Base-by-base conservation (phyloP, 495 filamentous ascomycete species). In the Aspergillus incahuasiensis region DNA sequence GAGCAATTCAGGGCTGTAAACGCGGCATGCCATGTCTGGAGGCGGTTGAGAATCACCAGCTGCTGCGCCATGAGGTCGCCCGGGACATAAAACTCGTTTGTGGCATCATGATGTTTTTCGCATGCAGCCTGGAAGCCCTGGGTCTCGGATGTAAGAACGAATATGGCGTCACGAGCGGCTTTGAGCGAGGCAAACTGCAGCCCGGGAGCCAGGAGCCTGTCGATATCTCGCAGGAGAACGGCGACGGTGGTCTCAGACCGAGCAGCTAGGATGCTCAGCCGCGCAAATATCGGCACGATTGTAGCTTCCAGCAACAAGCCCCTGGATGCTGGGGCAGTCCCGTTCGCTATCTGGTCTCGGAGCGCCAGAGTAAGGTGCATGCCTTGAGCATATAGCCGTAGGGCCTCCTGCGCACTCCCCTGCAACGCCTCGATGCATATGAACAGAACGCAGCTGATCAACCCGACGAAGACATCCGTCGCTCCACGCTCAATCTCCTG, bases 351-450 rank as follows among this genome's bases (percentile, higher is more conserved):
- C 39, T 70, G 66, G 8, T 58, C 56, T 1, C 66, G 71, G 13
- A 74, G 42, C 16, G 59, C 46, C 0, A 55, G 43, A 52, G 74
- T 69, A 18, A 76, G 66, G 32, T 63, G 59, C 16, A 69, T 59
- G 0, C 72, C 73, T 34, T 76, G 73, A 0, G n/a, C 21, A 54
- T 70, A 75, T 3, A 77, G 68, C 16, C 57, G 66, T 6, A 69
- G 13, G 1, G 68, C 68, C 15, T 70, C 68, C 12, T 66, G 59
- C 0, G 63, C 22, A 12, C 59, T 56, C 11, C 74, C 78, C 43
- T 77, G 72, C 46, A 85, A 66, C 25, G 76, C 69, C 59, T 84
- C 82, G 35, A 85, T 78, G 60, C 79, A 84, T 13, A 84, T 76
- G 45, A 83, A 85, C 21, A 85, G 68, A 1, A 82, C 61, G 49